phyloP scores from a whole-genome alignment of 2,329 filamentous ascomycete species.

The Lachnellula arida region DNA sequence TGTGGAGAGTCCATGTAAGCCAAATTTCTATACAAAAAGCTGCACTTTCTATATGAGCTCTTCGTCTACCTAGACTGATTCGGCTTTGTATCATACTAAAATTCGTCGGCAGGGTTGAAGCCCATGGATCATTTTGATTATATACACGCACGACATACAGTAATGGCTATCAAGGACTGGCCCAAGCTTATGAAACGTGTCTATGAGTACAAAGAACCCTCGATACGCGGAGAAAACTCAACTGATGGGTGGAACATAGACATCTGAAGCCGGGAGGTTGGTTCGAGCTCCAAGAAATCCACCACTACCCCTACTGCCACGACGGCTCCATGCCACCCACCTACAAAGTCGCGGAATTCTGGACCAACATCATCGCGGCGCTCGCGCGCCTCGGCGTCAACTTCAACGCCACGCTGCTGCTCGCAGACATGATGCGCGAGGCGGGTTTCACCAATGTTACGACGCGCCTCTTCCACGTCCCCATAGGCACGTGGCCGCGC shows the following conservation, averaged over 20 bases:
- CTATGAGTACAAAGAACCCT: constrained; percentile 38
- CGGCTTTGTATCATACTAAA: no score
- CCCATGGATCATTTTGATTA: constrained; percentile 54
- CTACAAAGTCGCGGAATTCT: constrained; percentile 44
- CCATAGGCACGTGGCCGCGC: constrained; percentile 41
- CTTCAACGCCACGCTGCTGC: constrained; percentile 39
- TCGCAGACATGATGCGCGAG: constrained; percentile 43
- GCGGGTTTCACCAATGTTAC: constrained; percentile 48
- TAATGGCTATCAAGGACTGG: constrained; percentile 54
- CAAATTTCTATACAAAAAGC: no score
- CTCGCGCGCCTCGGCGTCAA: constrained; percentile 43
- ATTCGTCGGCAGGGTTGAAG: constrained; percentile 36
- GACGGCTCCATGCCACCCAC: constrained; percentile 36
- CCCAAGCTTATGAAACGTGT: constrained; percentile 42
- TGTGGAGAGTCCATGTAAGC: constrained; percentile 43
- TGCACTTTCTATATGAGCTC: no score
- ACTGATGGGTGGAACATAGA: constrained; percentile 27
- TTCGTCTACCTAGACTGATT: no score
- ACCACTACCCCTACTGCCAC: constrained; percentile 44
- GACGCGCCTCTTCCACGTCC: constrained; percentile 36
- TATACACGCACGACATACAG: constrained; percentile 54
- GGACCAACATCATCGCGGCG: constrained; percentile 42
- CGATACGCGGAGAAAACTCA: background rate
- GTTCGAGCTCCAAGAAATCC: constrained; percentile 52
- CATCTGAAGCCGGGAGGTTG: constrained; percentile 51